Evolutionary conservation across 441 rosid species (phyloP).

Genomic region (Theobroma grandiflorum): DNA sequence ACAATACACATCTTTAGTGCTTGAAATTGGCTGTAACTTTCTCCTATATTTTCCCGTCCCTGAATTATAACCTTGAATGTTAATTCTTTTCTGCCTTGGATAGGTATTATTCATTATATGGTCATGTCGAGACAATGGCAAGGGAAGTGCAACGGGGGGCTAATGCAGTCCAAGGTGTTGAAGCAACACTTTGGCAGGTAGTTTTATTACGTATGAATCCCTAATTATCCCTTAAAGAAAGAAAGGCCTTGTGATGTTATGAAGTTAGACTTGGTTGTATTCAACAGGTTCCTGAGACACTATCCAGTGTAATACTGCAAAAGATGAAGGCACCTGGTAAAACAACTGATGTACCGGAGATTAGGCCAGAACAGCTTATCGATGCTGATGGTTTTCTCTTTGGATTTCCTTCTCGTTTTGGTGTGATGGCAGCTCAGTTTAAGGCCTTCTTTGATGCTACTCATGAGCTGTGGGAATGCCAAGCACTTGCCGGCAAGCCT

Average conservation of each 20-base stretch:
- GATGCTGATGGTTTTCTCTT: slow-evolving; percentile 94
- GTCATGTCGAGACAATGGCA: slow-evolving; percentile 92
- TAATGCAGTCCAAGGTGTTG: slow-evolving; percentile 70
- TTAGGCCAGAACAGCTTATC: slow-evolving; percentile 69
- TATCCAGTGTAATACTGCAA: slow-evolving; percentile 62
- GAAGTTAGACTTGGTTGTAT: slow-evolving; percentile 21
- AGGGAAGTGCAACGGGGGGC: slow-evolving; percentile 81
- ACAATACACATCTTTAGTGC: background rate
- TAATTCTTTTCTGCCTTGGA: background rate
- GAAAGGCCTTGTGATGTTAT: background rate
- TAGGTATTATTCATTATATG: slow-evolving; percentile 76
- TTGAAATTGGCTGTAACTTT: background rate
- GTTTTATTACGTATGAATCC: background rate
- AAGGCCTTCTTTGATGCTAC: slow-evolving; percentile 92
- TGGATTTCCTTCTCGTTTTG: slow-evolving; percentile 92
- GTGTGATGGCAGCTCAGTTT: slow-evolving; percentile 89
- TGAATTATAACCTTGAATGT: background rate
- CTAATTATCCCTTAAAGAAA: background rate
- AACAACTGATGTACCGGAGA: slow-evolving; percentile 74
- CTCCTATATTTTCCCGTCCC: background rate
- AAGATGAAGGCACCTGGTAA: slow-evolving; percentile 80
- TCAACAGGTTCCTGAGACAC: slow-evolving; percentile 77
- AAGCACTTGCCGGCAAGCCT: slow-evolving; percentile 93
- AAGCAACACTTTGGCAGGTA: slow-evolving; percentile 96
- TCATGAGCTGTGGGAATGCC: slow-evolving; percentile 63